These are phyloP conservation scores for Tanacetum coccineum DNA, from an alignment of 129 eudicot genomes.

Conservation along the genomic window DNA sequence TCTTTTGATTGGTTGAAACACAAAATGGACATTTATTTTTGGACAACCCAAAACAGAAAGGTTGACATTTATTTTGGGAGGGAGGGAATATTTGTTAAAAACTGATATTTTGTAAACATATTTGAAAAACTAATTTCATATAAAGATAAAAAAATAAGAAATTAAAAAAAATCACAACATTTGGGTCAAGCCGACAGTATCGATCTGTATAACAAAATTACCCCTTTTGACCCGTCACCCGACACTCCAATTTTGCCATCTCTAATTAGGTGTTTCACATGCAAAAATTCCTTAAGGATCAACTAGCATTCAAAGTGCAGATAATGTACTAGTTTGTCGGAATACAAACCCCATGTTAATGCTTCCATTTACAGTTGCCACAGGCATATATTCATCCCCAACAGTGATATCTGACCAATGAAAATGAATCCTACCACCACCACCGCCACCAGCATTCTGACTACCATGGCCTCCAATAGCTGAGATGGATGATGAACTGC, in stretches of 20 bases:
- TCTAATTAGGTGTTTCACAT: too few relatives aligned
- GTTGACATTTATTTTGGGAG: too few relatives aligned
- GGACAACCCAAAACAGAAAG: too few relatives aligned
- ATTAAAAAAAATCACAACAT: background rate
- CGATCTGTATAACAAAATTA: too few relatives aligned
- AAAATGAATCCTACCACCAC: constrained; percentile 94
- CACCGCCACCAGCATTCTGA: constrained; percentile 89
- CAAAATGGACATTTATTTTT: too few relatives aligned
- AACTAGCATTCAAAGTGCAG: background rate
- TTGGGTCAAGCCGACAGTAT: background rate
- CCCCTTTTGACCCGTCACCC: too few relatives aligned
- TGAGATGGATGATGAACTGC: constrained; percentile 59
- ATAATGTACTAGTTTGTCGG: constrained; percentile 20
- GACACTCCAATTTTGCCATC: too few relatives aligned
- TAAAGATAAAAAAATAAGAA: too few relatives aligned
- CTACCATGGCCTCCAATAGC: constrained; percentile 83
- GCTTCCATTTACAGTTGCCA: constrained; percentile 64
- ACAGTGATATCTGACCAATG: constrained; percentile 81
- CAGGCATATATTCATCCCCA: constrained; percentile 80
- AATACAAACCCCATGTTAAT: constrained; percentile 62
- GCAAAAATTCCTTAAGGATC: too few relatives aligned
- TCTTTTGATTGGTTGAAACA: too few relatives aligned
- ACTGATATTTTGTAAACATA: background rate
- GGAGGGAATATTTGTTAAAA: too few relatives aligned
- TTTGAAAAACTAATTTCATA: too few relatives aligned